Percentiles rank a stretch among this genome's conserved stretches.
Evolutionary conservation across 208 protist species (phyloP).

Genomic region (Trypanosoma cruzi): DNA sequence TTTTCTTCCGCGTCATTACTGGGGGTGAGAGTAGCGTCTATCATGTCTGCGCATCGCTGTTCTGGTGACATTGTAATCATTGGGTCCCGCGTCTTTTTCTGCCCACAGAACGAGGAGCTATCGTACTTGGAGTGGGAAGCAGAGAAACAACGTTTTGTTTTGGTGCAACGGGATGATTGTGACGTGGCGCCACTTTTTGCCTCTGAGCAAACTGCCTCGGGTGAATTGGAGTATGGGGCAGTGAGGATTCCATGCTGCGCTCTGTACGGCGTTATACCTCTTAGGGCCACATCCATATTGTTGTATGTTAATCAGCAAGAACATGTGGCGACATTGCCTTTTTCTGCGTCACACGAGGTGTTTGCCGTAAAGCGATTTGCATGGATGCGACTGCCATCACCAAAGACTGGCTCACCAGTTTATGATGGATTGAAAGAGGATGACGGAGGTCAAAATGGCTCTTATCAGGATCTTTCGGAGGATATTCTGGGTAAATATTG

Average conservation of each 20-base stretch:
- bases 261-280: slow-evolving; percentile 70
- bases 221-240: slow-evolving; percentile 15
- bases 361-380: slow-evolving; percentile 50
- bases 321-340: slow-evolving; percentile 34
- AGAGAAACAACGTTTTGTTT: slow-evolving; percentile 44
- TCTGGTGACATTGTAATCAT: slow-evolving; percentile 22
- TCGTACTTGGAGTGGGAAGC: slow-evolving; percentile 48
- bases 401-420: background rate
- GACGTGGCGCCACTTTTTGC: background rate
- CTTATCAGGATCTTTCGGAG: slow-evolving; percentile 22
- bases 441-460: slow-evolving; percentile 12
- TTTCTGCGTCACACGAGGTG: slow-evolving; percentile 37
- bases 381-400: slow-evolving; percentile 56
- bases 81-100: slow-evolving; percentile 22
- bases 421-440: background rate
- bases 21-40: background rate
- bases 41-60: slow-evolving; percentile 2
- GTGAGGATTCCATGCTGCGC: slow-evolving; percentile 41
- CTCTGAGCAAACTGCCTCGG: background rate
- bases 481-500: slow-evolving; percentile 56
- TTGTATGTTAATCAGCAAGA: slow-evolving; percentile 60
- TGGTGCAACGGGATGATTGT: slow-evolving; percentile 29
- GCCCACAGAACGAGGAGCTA: slow-evolving; percentile 27
- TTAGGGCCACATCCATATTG: slow-evolving; percentile 56
- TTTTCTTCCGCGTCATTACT: background rate